Evolutionary conservation across 1,284 basidiomycete genomes (phyloP).

Genomic region (Puccinia triticina): DNA sequence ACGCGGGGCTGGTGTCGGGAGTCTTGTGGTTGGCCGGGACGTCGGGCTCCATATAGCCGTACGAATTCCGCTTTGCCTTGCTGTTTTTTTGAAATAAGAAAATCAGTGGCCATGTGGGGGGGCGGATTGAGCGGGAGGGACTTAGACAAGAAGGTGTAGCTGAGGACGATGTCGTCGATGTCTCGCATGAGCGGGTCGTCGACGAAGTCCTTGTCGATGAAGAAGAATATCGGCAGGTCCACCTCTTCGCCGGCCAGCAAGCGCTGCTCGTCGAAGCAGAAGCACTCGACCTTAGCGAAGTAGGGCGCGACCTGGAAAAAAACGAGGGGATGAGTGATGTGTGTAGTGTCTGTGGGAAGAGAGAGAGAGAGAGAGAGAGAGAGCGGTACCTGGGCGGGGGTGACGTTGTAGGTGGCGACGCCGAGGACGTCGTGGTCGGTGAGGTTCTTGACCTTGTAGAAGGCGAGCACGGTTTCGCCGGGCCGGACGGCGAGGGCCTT

Average conservation of each 20-base stretch:
- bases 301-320: slow-evolving; percentile 82
- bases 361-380: slow-evolving; percentile 55
- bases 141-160: slow-evolving; percentile 85
- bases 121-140: background rate
- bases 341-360: too few relatives aligned
- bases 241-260: slow-evolving; percentile 94
- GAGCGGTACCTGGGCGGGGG: slow-evolving; percentile 74
- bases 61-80: slow-evolving; percentile 48
- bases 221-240: slow-evolving; percentile 97
- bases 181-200: slow-evolving; percentile 71
- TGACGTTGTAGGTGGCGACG: slow-evolving; percentile 98
- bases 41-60: slow-evolving; percentile 42
- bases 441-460: slow-evolving; percentile 90
- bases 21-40: background rate
- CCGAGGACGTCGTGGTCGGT: slow-evolving; percentile 88
- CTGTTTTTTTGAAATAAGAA: slow-evolving; percentile 1
- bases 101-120: background rate
- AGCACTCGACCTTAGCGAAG: slow-evolving; percentile 99
- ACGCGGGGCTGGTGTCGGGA: too few relatives aligned
- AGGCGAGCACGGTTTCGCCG: slow-evolving; percentile 93
- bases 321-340: too few relatives aligned
- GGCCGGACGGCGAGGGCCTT: slow-evolving; percentile 87
- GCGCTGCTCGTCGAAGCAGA: slow-evolving; percentile 99
- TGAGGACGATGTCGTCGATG: slow-evolving; percentile 87
- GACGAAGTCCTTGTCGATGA: slow-evolving; percentile 93